phyloP scores from a whole-genome alignment of 305 asterid species.

The Withania somnifera region DNA sequence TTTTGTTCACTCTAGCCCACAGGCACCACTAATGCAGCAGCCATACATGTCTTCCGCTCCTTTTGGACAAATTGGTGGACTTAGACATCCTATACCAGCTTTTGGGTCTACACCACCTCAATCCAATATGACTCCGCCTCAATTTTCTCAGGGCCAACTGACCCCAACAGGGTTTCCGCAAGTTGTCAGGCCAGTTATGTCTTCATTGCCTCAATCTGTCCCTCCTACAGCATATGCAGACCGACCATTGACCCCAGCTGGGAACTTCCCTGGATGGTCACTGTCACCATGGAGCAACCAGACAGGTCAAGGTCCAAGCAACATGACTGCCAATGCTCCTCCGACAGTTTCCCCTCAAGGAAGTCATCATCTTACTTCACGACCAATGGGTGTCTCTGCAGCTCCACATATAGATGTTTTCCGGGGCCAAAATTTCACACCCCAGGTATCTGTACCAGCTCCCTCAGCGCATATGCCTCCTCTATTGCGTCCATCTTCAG shows the following conservation, averaged over 20 bases:
- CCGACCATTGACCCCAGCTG: constrained; percentile 10
- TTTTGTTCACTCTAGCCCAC: constrained; percentile 27
- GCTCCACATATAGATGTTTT: constrained; percentile 21
- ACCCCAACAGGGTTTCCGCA: constrained; percentile 25
- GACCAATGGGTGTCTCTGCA: constrained; percentile 27
- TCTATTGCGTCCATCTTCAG: too few relatives aligned
- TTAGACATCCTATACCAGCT: constrained; percentile 29
- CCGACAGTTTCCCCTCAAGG: constrained; percentile 17
- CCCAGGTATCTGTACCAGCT: background rate
- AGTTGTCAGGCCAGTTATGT: constrained; percentile 19
- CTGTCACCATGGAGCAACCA: constrained; percentile 20
- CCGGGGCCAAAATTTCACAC: constrained; percentile 24
- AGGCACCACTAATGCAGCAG: constrained; percentile 22
- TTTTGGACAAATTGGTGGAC: constrained; percentile 32
- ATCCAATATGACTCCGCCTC: constrained; percentile 7
- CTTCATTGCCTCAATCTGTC: constrained; percentile 23
- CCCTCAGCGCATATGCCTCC: too few relatives aligned
- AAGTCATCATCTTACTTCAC: constrained; percentile 26
- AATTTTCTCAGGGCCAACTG: constrained; percentile 10
- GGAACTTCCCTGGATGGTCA: constrained; percentile 26
- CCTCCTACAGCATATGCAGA: background rate
- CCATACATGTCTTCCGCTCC: constrained; percentile 32
- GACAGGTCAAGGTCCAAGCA: constrained; percentile 24
- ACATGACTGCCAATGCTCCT: constrained; percentile 16
- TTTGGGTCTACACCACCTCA: constrained; percentile 24